Base-by-base conservation (phyloP, 768 basidiomycete species). In the Suillus cothurnatus region DNA sequence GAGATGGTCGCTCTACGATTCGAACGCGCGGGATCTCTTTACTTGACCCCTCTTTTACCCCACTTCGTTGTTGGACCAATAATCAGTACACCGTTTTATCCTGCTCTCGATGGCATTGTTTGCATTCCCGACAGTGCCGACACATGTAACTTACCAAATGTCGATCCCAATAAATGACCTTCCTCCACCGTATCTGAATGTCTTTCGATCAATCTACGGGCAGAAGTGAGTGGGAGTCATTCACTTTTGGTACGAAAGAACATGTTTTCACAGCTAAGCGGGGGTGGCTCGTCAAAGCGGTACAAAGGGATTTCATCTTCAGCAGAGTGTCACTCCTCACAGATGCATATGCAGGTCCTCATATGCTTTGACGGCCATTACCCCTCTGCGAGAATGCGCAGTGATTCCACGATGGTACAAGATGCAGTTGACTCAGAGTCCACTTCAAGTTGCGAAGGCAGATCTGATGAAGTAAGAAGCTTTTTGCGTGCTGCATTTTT, bases 361-460 rank as follows among this genome's bases (percentile, higher is more conserved):
- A 68, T 71, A 6, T 68, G 69, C 47, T 72, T 69, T 50, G 68
- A 71, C 68, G 6, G 68, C 64, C 15, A 55, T 72, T 11, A 68
- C 64, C 31, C 70, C 72, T 5, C 23, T 68, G 28, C 71, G 72
- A 70, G 69, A 72, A 43, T 72, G 71, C 50, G 64, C 72, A 21
- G 53, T 64, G 31, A 57, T 72, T 14, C 72, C 72, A 4, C 59
- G 64, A 23, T 71, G 72, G 72, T 31, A 15, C 64, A 64, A 57
- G 64, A 66, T 49, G 49, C 58, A 9, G 49, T 63, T 43, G 63
- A 68, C 43, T 41, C 43, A 55, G 66, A 69, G 26, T 52, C 17
- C 4, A n/a, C n/a, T n/a, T n/a, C n/a, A n/a, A 28, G 28, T 31
- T 19, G 21, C 28, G 28, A 53, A 31, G 52, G 52, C 4, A 31